Evolutionary conservation across 176 grass and related monocot species (phyloP).

Genomic region (Panicum miliaceum): DNA sequence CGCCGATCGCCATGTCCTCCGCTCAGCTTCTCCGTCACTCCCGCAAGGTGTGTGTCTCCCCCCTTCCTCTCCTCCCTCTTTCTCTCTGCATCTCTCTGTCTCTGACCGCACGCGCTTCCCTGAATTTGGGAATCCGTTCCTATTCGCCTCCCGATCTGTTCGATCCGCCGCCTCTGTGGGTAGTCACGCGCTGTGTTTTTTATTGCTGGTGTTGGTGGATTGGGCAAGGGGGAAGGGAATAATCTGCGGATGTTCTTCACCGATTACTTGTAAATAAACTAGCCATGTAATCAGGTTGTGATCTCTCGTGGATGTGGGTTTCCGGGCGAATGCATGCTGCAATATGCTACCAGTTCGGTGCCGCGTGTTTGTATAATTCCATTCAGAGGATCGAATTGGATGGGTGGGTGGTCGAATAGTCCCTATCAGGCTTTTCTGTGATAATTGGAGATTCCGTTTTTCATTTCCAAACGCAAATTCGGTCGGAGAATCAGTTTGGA

Average conservation of each 20-base stretch:
- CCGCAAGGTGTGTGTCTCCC: constrained; percentile 60
- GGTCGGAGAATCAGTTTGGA: not conserved
- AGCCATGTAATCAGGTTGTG: not conserved
- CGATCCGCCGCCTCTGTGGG: not conserved
- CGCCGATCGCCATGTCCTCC: constrained; percentile 54
- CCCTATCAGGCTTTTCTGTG: not conserved
- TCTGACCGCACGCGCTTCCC: not conserved
- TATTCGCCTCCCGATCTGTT: not conserved
- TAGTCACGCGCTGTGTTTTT: not conserved
- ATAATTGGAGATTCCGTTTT: not conserved
- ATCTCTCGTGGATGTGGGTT: not conserved
- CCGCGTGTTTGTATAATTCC: not conserved
- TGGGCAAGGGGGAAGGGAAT: not conserved
- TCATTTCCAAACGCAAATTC: not conserved
- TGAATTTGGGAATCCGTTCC: not conserved
- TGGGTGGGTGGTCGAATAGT: not conserved
- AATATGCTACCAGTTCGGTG: not conserved
- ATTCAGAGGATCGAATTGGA: not conserved
- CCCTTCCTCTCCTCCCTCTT: no score
- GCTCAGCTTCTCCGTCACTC: constrained; percentile 73
- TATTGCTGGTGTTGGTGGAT: not conserved
- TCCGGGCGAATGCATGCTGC: not conserved
- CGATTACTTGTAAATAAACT: not conserved
- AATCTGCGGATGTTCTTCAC: not conserved
- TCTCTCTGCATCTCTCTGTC: not conserved